Evolutionary conservation across 495 filamentous ascomycete species (phyloP).

Genomic region (Penicillium longicatenatum): DNA sequence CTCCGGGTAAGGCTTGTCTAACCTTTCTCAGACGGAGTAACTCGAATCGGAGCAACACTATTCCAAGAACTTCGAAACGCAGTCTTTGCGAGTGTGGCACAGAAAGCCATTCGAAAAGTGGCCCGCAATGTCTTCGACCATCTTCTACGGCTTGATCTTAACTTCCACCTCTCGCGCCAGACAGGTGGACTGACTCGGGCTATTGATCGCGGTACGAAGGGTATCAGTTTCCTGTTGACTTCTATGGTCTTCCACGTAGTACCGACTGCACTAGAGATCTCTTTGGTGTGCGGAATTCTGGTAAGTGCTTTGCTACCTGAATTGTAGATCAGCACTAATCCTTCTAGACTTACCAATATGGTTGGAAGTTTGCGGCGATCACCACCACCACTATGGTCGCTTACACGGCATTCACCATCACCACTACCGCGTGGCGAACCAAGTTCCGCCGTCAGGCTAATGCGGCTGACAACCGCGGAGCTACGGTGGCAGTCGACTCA

Average conservation of each 20-base stretch:
- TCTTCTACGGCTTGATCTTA: slow-evolving; percentile 82
- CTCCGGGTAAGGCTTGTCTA: slow-evolving; percentile 7
- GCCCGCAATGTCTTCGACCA: slow-evolving; percentile 93
- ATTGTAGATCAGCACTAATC: slow-evolving; percentile 11
- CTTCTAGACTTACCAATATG: slow-evolving; percentile 88
- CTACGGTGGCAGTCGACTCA: slow-evolving; percentile 93
- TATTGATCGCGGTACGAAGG: slow-evolving; percentile 95
- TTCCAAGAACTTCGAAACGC: slow-evolving; percentile 94
- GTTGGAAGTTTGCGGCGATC: slow-evolving; percentile 85
- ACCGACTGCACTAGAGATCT: slow-evolving; percentile 90
- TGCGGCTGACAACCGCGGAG: slow-evolving; percentile 92
- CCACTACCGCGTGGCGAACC: slow-evolving; percentile 93
- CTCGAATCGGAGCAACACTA: slow-evolving; percentile 81
- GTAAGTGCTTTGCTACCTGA: slow-evolving; percentile 36
- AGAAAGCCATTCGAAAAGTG: slow-evolving; percentile 91
- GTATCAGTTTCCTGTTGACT: slow-evolving; percentile 93
- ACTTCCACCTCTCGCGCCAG: slow-evolving; percentile 91
- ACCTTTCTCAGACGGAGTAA: slow-evolving; percentile 66
- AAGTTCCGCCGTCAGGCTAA: slow-evolving; percentile 95
- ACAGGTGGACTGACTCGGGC: slow-evolving; percentile 93
- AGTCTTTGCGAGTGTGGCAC: slow-evolving; percentile 93
- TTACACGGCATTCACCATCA: slow-evolving; percentile 93
- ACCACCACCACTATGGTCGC: slow-evolving; percentile 89
- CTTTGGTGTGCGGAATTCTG: slow-evolving; percentile 89
- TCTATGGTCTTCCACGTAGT: slow-evolving; percentile 99